Percentiles rank a stretch among this genome's conserved stretches.
Conservation (phyloP, 2,329 filamentous ascomycete genomes). For the Aspergillus amoenus region DNA sequence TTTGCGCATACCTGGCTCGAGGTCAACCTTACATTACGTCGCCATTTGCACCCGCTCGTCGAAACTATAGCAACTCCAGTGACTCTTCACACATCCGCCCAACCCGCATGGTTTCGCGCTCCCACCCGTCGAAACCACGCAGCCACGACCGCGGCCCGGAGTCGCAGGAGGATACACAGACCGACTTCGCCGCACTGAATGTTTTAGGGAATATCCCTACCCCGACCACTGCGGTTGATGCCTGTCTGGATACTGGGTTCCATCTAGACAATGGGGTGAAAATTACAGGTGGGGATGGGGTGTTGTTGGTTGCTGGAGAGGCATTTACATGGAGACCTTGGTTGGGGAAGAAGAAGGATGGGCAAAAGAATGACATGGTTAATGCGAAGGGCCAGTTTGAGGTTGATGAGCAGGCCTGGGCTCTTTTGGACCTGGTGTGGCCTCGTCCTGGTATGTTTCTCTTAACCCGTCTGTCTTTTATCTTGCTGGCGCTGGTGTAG, state of each 20-base stretch:
- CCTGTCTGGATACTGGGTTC: slow-evolving; percentile 80
- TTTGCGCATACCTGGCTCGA: slow-evolving; percentile 16
- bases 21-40: slow-evolving; percentile 9
- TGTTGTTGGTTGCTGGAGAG: slow-evolving; percentile 80
- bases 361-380: slow-evolving; percentile 52
- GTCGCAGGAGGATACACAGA: slow-evolving; percentile 63
- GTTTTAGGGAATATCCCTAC: slow-evolving; percentile 72
- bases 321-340: slow-evolving; percentile 89
- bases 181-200: slow-evolving; percentile 74
- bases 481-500: neutral
- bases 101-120: slow-evolving; percentile 32
- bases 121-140: slow-evolving; percentile 37
- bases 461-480: slow-evolving; percentile 2
- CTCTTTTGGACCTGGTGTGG: slow-evolving; percentile 74
- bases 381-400: slow-evolving; percentile 84
- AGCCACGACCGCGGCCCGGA: slow-evolving; percentile 60
- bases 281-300: slow-evolving; percentile 67
- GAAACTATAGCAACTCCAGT: slow-evolving; percentile 24
- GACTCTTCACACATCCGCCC: slow-evolving; percentile 18
- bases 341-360: slow-evolving; percentile 47
- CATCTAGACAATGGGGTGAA: slow-evolving; percentile 77
- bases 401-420: slow-evolving; percentile 68
- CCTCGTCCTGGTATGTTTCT: slow-evolving; percentile 74
- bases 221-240: slow-evolving; percentile 80
- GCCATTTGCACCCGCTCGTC: neutral